These are phyloP conservation scores for Scolecobasidium constrictum DNA, from an alignment of 2,329 filamentous ascomycete genomes.

Conservation along the genomic window DNA sequence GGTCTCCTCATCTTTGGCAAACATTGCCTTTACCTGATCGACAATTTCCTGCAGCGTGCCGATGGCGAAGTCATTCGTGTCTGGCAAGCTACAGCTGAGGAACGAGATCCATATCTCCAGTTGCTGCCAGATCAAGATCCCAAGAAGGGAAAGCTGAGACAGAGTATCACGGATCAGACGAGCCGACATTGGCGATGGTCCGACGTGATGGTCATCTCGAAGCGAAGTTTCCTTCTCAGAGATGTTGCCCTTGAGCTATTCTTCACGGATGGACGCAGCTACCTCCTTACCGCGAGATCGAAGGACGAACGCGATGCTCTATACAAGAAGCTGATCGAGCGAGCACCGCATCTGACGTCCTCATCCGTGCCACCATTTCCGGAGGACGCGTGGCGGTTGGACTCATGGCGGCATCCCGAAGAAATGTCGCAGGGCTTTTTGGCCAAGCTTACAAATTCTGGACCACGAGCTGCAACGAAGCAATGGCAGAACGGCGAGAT, in stretches of 20 bases:
- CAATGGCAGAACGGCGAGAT: constrained; percentile 91
- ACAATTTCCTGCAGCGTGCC: constrained; percentile 89
- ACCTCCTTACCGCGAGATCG: constrained; percentile 76
- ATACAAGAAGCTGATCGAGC: constrained; percentile 61
- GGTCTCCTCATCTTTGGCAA: constrained; percentile 90
- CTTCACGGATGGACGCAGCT: constrained; percentile 93
- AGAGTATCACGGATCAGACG: constrained; percentile 55
- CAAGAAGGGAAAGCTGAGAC: constrained; percentile 34
- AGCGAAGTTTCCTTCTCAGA: constrained; percentile 86
- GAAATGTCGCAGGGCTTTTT: constrained; percentile 59
- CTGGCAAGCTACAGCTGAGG: constrained; percentile 82
- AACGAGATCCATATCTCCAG: constrained; percentile 89
- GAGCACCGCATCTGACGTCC: constrained; percentile 70
- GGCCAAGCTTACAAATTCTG: constrained; percentile 77
- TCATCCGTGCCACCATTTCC: constrained; percentile 60
- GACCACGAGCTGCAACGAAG: constrained; percentile 71
- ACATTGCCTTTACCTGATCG: constrained; percentile 84
- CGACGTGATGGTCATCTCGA: constrained; percentile 90
- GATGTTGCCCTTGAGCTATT: constrained; percentile 97
- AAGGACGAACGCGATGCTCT: constrained; percentile 66
- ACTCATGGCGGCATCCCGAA: constrained; percentile 62
- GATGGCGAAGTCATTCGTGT: constrained; percentile 97
- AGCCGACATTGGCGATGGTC: constrained; percentile 88
- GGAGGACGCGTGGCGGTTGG: constrained; percentile 86
- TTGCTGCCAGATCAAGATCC: constrained; percentile 76